Base-by-base conservation (phyloP, 495 filamentous ascomycete genomes). In the Neurospora sp. region DNA sequence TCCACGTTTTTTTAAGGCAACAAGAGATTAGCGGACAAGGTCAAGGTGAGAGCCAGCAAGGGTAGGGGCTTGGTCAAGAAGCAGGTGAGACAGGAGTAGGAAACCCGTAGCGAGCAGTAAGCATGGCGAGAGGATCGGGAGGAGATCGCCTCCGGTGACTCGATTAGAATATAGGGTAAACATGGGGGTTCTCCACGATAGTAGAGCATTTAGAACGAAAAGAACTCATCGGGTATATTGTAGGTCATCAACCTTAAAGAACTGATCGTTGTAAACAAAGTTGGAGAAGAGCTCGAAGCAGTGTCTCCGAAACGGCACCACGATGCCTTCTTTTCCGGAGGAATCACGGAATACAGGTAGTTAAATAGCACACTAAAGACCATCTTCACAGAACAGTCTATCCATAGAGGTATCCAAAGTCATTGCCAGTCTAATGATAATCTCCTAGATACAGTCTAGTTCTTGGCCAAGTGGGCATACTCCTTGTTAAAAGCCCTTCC, bases 401-500 rank as follows among this genome's bases (percentile, higher is more conserved):
- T 37, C 5, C 35, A 37, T 37, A 37, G 35, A 37, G 5, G 35
- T 37, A 37, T 37, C 5, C 35, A 37, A 37, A 7, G 35, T 37
- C 35, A 37, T 37, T 37, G 35, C 6, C 35, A 6, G 35, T 37
- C 35, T 37, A 37, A 20, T 5, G 9, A 44, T 27, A 2, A 41
- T 53, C 12, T 44, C n/a, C 1, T 35, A 31, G 18, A 27, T 18
- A 7, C 27, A 38, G 5, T n/a, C 16, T 53, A 40, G 69, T 77
- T 79, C 37, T 70, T 76, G 5, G 79, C 77, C 73, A 84, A 70
- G 71, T 84, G 82, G 46, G 87, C 88, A 83, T 89, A 98, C 81
- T 97, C 93, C 82, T 91, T 93, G 80, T 98, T 97, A 75, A 98
- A 99, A 1, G 92, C 92, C 74, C 96, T 87, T 38, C 96, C 96